Base-by-base conservation (phyloP, 2,329 filamentous ascomycete species). In the Calonectria naviculata region DNA sequence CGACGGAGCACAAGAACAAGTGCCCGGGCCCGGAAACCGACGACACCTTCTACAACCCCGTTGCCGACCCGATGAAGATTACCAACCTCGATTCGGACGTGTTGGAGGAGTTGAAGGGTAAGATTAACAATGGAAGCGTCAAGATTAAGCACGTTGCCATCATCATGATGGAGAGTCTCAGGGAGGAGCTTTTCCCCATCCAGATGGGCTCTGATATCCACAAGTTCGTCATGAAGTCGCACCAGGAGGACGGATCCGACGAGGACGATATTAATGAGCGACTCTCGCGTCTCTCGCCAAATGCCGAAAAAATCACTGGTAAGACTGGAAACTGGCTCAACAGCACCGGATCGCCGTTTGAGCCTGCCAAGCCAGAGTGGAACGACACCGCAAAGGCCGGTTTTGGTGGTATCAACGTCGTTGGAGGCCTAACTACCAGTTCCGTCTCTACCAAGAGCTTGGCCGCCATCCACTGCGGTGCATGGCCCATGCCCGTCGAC, bases 401-500 rank as follows among this genome's bases (percentile, higher is more conserved):
- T 13, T 80, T 80, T 3, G 85, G 85, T 28, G 85, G 85, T 7
- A 80, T 87, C 71, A 85, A 81, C 44, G 80, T 80, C 34, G 82
- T 82, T 5, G 83, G 81, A 26, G 84, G 80, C 8, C 82, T 83
- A 65, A 86, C 85, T 1, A 79, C 83, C 1, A 80, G 82, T 3
- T 86, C 85, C 0, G 85, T 85, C 65, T 87, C 85, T 0, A 79
- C 85, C 41, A 87, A 87, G 74, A 86, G 84, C 67, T 68, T 86
- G 12, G 79, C 80, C 0, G 84, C 83, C 24, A 85, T 83, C 26
- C 77, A 86, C 44, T 87, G 85, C 60, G 85, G 85, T n/a, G 75
- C 85, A 38, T 82, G 79, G 2, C 84, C 85, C 1, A 78, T 87
- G 70, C 79, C 85, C 5, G 82, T 82, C 8, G 84, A 87, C 68